Conservation (phyloP, 257 asterid genomes). For the Plantago ovata region DNA sequence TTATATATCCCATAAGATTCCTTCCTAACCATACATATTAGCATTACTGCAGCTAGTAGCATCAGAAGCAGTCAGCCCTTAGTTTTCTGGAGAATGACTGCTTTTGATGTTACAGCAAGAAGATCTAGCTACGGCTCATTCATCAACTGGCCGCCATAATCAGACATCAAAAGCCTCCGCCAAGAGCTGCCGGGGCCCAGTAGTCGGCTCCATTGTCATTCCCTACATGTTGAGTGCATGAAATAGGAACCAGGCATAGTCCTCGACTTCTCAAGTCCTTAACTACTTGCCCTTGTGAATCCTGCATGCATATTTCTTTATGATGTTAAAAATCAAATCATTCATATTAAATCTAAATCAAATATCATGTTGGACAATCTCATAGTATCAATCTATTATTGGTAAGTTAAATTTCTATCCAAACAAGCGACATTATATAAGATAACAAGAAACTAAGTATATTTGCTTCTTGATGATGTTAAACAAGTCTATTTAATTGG, state of each 20-base stretch:
- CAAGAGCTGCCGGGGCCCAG: conserved; percentile 52
- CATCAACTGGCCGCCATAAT: neutral
- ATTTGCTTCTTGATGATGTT: too few relatives aligned
- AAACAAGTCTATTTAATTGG: too few relatives aligned
- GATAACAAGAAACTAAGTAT: too few relatives aligned
- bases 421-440: too few relatives aligned
- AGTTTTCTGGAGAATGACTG: conserved; percentile 36
- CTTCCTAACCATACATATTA: neutral
- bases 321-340: too few relatives aligned
- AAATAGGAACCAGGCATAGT: conserved; percentile 77
- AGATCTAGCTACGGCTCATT: too few relatives aligned
- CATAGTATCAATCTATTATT: too few relatives aligned
- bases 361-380: too few relatives aligned
- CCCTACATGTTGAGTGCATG: conserved; percentile 72
- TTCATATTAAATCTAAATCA: neutral
- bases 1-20: too few relatives aligned
- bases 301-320: conserved; percentile 37
- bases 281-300: conserved; percentile 28
- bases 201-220: conserved; percentile 59
- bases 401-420: too few relatives aligned
- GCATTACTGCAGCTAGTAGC: conserved; percentile 25
- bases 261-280: conserved; percentile 81
- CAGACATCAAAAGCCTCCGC: conserved; percentile 42
- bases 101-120: conserved; percentile 34
- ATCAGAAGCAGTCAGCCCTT: conserved; percentile 44